Evolutionary conservation across 2,329 filamentous ascomycete species (phyloP).

Genomic region (Colletotrichum orchidophilum): DNA sequence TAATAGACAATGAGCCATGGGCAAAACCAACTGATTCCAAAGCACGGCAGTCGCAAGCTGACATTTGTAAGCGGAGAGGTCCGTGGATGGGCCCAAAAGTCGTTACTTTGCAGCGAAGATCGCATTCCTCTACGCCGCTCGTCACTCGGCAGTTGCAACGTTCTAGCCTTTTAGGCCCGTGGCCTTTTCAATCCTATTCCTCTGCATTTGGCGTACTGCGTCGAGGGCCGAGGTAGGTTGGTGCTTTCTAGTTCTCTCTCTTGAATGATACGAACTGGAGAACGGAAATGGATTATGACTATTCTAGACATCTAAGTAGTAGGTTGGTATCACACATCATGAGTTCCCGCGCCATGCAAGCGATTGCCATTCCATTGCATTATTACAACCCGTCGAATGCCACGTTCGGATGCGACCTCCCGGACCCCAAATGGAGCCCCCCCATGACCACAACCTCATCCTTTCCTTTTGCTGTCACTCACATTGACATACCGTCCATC

Average conservation of each 20-base stretch:
- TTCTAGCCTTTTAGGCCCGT: background rate
- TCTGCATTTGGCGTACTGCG: background rate
- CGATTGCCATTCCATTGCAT: slow-evolving; percentile 14
- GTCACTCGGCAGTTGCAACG: slow-evolving; percentile 9
- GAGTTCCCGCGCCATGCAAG: slow-evolving; percentile 8
- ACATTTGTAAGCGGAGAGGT: background rate
- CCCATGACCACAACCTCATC: slow-evolving; percentile 2
- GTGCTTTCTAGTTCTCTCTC: background rate
- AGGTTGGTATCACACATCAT: background rate
- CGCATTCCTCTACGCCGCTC: background rate
- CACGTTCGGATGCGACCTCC: slow-evolving; percentile 18
- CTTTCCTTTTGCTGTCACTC: background rate
- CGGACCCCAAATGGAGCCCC: background rate
- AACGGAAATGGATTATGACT: background rate
- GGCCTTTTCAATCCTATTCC: background rate
- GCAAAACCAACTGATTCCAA: too few species aligned
- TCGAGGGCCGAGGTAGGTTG: background rate
- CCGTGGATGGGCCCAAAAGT: background rate
- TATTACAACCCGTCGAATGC: slow-evolving; percentile 4
- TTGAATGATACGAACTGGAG: background rate
- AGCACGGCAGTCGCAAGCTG: background rate
- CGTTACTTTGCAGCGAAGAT: background rate
- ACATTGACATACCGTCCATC: background rate
- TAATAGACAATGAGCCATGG: too few species aligned
- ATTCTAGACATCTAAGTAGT: background rate